Evolutionary conservation across 2,329 filamentous ascomycete genomes (phyloP), one percentile per base, ranked within the genome.

Genomic region (Epichloe festucae): DNA sequence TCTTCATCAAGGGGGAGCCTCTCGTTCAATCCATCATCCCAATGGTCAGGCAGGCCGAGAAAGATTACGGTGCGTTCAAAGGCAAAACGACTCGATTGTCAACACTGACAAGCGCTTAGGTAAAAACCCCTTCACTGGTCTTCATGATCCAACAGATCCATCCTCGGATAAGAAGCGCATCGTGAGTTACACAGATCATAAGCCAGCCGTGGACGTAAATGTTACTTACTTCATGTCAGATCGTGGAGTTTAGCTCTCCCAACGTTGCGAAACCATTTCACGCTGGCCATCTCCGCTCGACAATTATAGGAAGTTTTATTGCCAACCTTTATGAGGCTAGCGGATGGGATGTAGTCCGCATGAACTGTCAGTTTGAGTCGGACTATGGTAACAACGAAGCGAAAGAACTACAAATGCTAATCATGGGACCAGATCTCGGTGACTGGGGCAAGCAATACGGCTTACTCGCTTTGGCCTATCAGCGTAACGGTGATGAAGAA

Each of bases 191-290:
- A 21, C 14, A 10, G n/a, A 23, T 27, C 12, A 15, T 8, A 14
- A 5, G 17, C 3, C 3, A 23, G 21, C 15, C 8, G 15, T 38
- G 21, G n/a, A 11, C 19, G 5, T 4, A 5, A 52, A 14, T 39
- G 7, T 39, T 8, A 36, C 49, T 52, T 11, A 53, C n/a, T 11
- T 45, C 12, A 39, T 41, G 6, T 42, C 41, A 62, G 62, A 78
- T 93, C 49, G 78, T 93, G 60, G 87, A 93, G 62, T 93, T 91
- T 67, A 89, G 84, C 7, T 89, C 85, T 7, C 87, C 88, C 48
- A 93, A 93, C 65, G 89, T 93, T 54, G 87, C 87, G 45, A 91
- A 91, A 69, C 87, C 85, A 23, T 89, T 89, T 72, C 85, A 89
- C 63, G 85, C 85, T 40, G 84, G 85, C 12, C 85, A 90, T 66